Base-by-base conservation (phyloP, 768 basidiomycete genomes). In the Cubamyces lactineus region DNA sequence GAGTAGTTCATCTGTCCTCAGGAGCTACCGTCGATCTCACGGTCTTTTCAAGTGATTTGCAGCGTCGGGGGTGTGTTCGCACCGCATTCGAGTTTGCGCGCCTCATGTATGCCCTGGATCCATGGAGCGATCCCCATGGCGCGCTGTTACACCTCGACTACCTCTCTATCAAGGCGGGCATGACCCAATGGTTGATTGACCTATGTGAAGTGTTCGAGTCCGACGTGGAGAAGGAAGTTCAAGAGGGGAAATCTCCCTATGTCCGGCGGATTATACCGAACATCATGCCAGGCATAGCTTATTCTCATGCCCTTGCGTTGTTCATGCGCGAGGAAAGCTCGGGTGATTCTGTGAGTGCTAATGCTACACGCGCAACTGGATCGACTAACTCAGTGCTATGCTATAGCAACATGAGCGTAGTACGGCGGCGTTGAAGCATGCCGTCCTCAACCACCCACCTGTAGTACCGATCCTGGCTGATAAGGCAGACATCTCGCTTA, bases 1-100 rank as follows among this genome's bases (percentile, higher is more conserved):
- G 73, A 64, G 89, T 40, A 21, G 16, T 59, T 26, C 23, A 21
- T 56, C 19, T 40, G 8, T 34, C 5, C 4, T 11, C 28, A 4
- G 16, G 8, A 9, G 24, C 21, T 8, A 24, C 19, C 34, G 1
- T 13, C 24, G 51, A n/a, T 26, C 50, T 54, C 41, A 55, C 15
- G 19, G 8, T 45, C 16, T 23, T 8, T 54, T 13, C 65, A 94
- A 94, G 92, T 9, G 91, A 96, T 65, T 80, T 97, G 5, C 88
- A 91, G 59, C 85, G 93, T n/a, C 79, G 96, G 42, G 97, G 96
- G 0, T 93, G 93, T 67, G 84, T 88, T 55, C 84, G 94, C 17
- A 94, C 96, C 0, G 86, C 94, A 0, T 96, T 97, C 73, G 94
- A 97, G 71, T 95, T 94, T 68, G 86, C 92, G 0, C 84, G 90